Evolutionary conservation across 2,329 filamentous ascomycete species (phyloP), one percentile per base, ranked within the genome.

Genomic region (Clonostachys sp.): DNA sequence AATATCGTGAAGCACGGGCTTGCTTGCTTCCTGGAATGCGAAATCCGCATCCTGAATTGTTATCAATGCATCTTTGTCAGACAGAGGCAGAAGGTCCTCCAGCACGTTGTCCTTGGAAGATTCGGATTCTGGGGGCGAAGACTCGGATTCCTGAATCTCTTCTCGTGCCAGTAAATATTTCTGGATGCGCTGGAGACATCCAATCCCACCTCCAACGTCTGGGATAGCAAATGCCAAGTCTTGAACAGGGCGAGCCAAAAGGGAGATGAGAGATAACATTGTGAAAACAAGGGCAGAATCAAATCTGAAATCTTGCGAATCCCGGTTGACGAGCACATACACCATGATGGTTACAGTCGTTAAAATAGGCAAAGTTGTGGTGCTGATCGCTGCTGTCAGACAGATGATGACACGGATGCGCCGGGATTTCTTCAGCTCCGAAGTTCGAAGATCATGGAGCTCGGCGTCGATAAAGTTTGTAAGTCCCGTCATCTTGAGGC

Each of bases 401-500:
- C 36, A n/a, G 12, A 39, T n/a, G 3, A 59, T 41, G 34, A 47
- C 17, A 3, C 59, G 50, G 20, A 48, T 58, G 5, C 38, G 40
- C 16, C 44, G 48, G 0, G 55, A 57, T 3, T 49, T 42, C 3
- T 20, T n/a, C 12, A 61, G 50, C 47, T 61, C 59, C 1, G 48
- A 42, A 4, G 49, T 41, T 6, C 59, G 54, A 14, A 53, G 44
- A 4, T 33, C 20, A 24, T 54, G 51, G 8, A 60, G 48, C 2
- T 53, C 51, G 1, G 51, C 47, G 16, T 51, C 47, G 5, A 63
- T 51, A 3, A 57, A 54, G 0, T 52, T 53, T 1, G 57, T 48
- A 6, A 64, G 55, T 3, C 61, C 61, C 0, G 60, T 61, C 4
- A 65, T 61, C 47, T 66, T 66, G 48, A 61, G 56, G 8, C 57